Conservation (phyloP, 768 basidiomycete genomes). For the Pleurotus djamor region DNA sequence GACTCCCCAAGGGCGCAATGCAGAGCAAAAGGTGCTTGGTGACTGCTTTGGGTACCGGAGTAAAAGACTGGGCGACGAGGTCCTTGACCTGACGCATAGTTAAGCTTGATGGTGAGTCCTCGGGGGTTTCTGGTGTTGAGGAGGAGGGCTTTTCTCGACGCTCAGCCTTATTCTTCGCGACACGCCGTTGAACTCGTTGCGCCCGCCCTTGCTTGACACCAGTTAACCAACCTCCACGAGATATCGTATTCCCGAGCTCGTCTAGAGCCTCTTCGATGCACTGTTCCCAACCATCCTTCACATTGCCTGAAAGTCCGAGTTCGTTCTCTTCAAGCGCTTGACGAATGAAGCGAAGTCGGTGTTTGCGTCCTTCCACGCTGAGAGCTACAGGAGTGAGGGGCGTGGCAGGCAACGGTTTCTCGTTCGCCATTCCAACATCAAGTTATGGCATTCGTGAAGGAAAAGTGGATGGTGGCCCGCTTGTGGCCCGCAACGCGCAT, state of each 20-base stretch:
- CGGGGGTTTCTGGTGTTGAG: neutral
- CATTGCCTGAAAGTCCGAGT: constrained; percentile 19
- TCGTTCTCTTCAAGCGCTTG: constrained; percentile 36
- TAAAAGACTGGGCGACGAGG: constrained; percentile 5
- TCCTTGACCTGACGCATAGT: constrained; percentile 2
- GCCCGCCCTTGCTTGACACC: constrained; percentile 36
- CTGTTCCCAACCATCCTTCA: constrained; percentile 39
- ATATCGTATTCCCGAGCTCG: constrained; percentile 37
- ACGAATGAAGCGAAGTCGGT: constrained; percentile 37
- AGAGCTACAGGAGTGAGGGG: constrained; percentile 20
- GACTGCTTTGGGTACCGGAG: constrained; percentile 19
- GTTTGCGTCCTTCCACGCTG: constrained; percentile 35
- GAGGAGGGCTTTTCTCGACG: neutral
- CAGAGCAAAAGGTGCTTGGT: constrained; percentile 52
- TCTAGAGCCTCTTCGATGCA: constrained; percentile 47
- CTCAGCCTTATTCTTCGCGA: constrained; percentile 19
- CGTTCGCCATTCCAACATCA: neutral
- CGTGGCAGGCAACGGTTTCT: constrained; percentile 11
- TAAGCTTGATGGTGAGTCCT: neutral
- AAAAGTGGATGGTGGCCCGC: too few species aligned
- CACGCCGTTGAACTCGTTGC: constrained; percentile 14
- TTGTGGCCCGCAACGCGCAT: too few species aligned
- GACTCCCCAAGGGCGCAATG: constrained; percentile 35
- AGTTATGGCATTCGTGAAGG: neutral
- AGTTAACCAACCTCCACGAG: constrained; percentile 43